These are phyloP conservation scores for Ceratocystis lukuohia DNA, from an alignment of 2,329 filamentous ascomycete genomes.

Conservation along the genomic window DNA sequence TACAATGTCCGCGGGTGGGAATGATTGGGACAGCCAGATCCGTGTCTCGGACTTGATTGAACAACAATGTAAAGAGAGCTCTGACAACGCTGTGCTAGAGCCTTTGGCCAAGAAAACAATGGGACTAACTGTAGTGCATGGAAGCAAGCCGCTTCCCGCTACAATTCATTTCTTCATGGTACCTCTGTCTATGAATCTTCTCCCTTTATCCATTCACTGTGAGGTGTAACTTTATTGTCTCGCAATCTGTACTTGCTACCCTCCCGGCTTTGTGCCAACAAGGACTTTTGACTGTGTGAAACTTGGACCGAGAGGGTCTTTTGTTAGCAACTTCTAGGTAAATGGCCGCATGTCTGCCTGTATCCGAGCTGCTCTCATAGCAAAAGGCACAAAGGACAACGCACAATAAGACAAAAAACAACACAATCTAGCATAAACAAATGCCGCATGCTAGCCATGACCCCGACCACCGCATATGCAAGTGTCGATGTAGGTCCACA, in stretches of 20 bases:
- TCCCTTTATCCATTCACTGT: neutral
- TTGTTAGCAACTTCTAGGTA: neutral
- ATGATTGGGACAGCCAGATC: neutral
- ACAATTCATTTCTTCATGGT: neutral
- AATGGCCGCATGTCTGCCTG: neutral
- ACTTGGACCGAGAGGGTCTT: neutral
- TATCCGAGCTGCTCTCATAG: neutral
- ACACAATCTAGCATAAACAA: neutral
- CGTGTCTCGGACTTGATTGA: conserved; percentile 14
- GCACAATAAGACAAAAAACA: neutral
- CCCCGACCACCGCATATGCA: neutral
- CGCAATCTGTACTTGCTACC: neutral
- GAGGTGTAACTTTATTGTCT: conserved; percentile 4
- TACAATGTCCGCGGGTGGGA: neutral
- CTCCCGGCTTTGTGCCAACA: neutral
- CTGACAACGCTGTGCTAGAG: conserved; percentile 7
- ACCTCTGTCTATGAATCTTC: neutral
- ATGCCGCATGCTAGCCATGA: neutral
- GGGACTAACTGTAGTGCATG: neutral
- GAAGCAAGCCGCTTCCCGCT: neutral
- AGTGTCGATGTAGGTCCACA: neutral
- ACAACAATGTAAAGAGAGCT: conserved; percentile 20
- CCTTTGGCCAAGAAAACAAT: neutral
- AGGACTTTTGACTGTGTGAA: conserved; percentile 2
- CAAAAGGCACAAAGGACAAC: neutral